Evolutionary conservation across 371 early-diverging fungal species (phyloP), one percentile per base, ranked within the genome.

Genomic region (Rhizopus arrhizus): DNA sequence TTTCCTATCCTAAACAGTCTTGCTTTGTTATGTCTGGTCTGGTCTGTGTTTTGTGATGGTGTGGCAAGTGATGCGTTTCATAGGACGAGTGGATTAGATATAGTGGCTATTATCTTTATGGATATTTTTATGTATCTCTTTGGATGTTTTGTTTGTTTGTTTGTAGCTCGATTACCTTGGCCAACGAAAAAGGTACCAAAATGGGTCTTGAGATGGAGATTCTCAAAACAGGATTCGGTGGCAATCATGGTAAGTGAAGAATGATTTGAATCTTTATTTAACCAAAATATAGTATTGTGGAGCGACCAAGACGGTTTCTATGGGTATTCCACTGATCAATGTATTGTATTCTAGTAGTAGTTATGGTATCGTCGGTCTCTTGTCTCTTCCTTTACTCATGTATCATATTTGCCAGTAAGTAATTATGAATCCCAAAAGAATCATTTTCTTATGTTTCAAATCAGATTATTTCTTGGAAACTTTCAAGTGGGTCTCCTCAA

Each of bases 291-390:
- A 79, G 80, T 81, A 81, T 70, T 89, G 88, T 69, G 89, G 86
- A n/a, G 87, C 88, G 0, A 88, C 89, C 4, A 91, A 91, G 64
- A 88, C 90, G 0, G 86, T 90, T 2, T 87, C 89, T 0, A 81
- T 90, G 81, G 91, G 91, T 36, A 85, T 90, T 28, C 90, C 90
- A 0, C 72, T 91, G 61, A 88, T 91, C 76, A 87, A 88, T 59
- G 85, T 90, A n/a, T 60, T 91, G 45, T 91, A 87, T 62, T 54
- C 65, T 6, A 61, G 64, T 29, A 68, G 60, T 22, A 68, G 80
- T 42, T 68, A 68, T 28, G 81, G 77, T 48, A 48, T 77, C 15
- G 79, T 87, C 4, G 91, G 89, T 16, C 73, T 89, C 6, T 59
- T 88, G 41, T 78, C 85, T 1, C 70, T 87, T 0, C 91, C 91